A percentile compares a stretch with the other conserved stretches of the same genome.
Evolutionary conservation across 73 alveolate genomes (phyloP).

Genomic region (Paramecium sonneborni): DNA sequence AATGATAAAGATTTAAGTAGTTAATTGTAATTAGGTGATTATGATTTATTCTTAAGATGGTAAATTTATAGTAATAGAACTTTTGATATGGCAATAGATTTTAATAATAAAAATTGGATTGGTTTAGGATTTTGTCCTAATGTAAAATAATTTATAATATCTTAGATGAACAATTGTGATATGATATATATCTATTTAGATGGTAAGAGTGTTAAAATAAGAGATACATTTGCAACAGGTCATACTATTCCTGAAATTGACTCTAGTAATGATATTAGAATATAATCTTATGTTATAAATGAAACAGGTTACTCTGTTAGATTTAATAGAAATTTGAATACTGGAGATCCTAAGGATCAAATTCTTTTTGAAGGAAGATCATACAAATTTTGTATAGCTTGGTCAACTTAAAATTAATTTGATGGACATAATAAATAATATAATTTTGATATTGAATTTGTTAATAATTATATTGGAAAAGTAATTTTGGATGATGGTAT

Average conservation of each 20-base stretch:
- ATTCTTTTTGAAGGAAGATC: background rate
- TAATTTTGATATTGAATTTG: background rate
- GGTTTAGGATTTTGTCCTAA: background rate
- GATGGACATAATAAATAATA: background rate
- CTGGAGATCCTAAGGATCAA: background rate
- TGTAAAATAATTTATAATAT: background rate
- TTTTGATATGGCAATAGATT: background rate
- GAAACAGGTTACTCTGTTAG: background rate
- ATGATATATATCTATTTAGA: background rate
- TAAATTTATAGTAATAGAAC: background rate
- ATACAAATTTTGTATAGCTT: background rate
- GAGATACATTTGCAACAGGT: background rate
- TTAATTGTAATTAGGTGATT: background rate
- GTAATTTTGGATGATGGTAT: background rate
- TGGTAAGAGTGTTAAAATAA: background rate
- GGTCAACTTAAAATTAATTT: background rate
- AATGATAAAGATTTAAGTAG: background rate
- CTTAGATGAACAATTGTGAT: background rate
- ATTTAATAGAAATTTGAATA: background rate
- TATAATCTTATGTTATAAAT: background rate
- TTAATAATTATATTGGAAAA: background rate
- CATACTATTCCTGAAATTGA: background rate
- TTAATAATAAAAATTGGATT: background rate
- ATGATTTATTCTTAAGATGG: background rate
- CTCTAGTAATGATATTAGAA: background rate